Evolutionary conservation across 371 early-diverging fungal genomes (phyloP).

Genomic region (Mucor saturninus): DNA sequence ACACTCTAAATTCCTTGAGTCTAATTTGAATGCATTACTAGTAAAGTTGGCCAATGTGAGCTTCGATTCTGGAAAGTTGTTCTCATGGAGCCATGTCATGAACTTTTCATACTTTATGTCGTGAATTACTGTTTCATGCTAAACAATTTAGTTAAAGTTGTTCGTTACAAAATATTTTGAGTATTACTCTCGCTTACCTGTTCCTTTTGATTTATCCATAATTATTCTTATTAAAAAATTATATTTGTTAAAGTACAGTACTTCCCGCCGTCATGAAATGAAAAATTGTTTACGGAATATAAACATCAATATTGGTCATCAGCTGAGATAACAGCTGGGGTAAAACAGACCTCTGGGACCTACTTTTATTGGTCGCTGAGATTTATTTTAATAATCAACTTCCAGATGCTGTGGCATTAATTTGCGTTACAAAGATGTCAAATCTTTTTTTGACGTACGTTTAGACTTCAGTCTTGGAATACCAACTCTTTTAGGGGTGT

Average conservation of each 20-base stretch:
- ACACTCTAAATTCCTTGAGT: neutral
- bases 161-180: neutral
- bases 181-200: conserved; percentile 11
- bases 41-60: conserved; percentile 61
- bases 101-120: conserved; percentile 56
- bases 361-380: too few relatives aligned
- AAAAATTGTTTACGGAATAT: too few relatives aligned
- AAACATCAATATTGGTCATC: too few relatives aligned
- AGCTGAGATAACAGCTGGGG: too few relatives aligned
- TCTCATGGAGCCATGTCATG: conserved; percentile 52
- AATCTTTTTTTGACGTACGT: too few relatives aligned
- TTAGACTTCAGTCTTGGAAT: too few relatives aligned
- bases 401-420: too few relatives aligned
- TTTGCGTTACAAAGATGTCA: too few relatives aligned
- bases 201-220: conserved; percentile 21
- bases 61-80: conserved; percentile 60
- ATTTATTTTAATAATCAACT: too few relatives aligned
- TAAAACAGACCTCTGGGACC: too few relatives aligned
- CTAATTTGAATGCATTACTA: conserved; percentile 31
- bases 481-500: too few relatives aligned
- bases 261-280: too few relatives aligned
- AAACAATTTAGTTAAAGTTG: neutral
- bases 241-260: neutral
- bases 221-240: neutral
- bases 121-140: conserved; percentile 37